These are phyloP conservation scores for Triticum dicoccoides DNA, from an alignment of 176 grass and related monocot genomes.

Conservation along the genomic window DNA sequence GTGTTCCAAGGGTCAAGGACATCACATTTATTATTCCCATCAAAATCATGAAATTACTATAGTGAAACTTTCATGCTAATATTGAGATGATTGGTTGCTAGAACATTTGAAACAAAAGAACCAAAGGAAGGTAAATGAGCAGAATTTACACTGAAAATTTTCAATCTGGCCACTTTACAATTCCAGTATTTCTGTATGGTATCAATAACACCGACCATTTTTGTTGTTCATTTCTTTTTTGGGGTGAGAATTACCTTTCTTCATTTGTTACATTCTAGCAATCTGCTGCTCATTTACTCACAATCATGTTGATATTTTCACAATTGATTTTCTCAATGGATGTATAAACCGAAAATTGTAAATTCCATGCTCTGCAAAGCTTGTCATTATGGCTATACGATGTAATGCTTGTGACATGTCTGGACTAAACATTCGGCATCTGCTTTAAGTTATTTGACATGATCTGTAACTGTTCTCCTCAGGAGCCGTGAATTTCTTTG, in stretches of 20 bases:
- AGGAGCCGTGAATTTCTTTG: constrained; percentile 99
- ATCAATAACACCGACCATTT: neutral
- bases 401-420: neutral
- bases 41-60: neutral
- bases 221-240: neutral
- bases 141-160: neutral
- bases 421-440: neutral
- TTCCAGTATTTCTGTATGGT: neutral
- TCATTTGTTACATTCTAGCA: neutral
- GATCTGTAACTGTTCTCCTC: constrained; percentile 7
- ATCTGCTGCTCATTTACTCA: neutral
- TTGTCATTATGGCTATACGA: neutral
- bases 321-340: neutral
- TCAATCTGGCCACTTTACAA: neutral
- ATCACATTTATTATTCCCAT: neutral
- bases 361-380: neutral
- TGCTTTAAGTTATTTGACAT: neutral
- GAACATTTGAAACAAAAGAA: neutral
- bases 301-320: neutral
- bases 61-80: neutral
- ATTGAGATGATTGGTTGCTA: neutral
- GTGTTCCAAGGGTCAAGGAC: neutral
- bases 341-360: neutral
- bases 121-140: neutral
- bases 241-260: neutral